Evolutionary conservation across 768 basidiomycete species (phyloP).

Genomic region (Boletus coccyginus): DNA sequence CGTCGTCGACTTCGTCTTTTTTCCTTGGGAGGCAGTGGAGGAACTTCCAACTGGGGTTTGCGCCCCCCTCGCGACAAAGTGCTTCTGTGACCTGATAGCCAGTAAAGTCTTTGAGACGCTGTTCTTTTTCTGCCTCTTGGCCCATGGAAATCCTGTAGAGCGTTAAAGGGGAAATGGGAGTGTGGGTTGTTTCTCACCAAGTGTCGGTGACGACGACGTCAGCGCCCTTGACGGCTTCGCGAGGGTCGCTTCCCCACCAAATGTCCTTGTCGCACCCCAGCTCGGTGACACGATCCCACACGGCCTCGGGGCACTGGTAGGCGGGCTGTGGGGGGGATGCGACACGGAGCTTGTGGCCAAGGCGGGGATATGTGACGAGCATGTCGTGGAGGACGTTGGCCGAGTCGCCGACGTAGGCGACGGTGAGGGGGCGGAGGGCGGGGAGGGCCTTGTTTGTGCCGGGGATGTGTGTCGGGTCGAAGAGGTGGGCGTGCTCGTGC

Average conservation of each 20-base stretch:
- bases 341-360: conserved; percentile 84
- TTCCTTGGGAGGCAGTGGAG: conserved; percentile 96
- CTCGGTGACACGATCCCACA: conserved; percentile 80
- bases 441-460: conserved; percentile 37
- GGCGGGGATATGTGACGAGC: conserved; percentile 90
- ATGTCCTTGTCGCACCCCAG: conserved; percentile 72
- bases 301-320: conserved; percentile 67
- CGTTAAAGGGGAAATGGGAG: background rate
- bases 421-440: conserved; percentile 71
- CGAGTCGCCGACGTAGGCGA: conserved; percentile 93
- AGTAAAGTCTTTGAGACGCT: conserved; percentile 79
- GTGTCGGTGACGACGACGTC: conserved; percentile 98
- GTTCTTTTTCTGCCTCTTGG: conserved; percentile 89
- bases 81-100: conserved; percentile 95
- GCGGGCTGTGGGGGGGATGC: conserved; percentile 69
- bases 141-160: conserved; percentile 93
- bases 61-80: conserved; percentile 77
- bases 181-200: conserved; percentile 51
- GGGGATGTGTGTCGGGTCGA: conserved; percentile 33
- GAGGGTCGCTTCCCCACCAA: conserved; percentile 74
- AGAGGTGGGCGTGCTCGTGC: conserved; percentile 67
- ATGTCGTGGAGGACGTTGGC: conserved; percentile 97
- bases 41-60: conserved; percentile 89
- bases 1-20: conserved; percentile 90
- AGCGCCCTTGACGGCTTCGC: conserved; percentile 83